A percentile compares a stretch with the other conserved stretches of the same genome.
Evolutionary conservation across 352 stramenopile genomes (phyloP).

Genomic region (Phytophthora melonis): DNA sequence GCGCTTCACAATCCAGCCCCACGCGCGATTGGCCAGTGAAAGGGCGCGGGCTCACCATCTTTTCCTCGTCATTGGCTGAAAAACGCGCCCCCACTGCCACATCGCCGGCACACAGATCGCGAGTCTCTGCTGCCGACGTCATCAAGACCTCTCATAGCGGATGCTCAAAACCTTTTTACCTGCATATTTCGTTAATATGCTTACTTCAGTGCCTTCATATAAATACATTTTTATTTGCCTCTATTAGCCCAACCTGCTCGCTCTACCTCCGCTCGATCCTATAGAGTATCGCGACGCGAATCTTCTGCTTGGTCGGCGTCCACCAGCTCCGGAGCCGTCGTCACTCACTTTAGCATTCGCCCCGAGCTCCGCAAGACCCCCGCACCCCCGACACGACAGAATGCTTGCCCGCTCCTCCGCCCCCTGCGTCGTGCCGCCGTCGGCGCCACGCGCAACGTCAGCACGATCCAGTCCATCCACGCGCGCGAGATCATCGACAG

Average conservation of each 20-base stretch:
- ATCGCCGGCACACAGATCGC: constrained; percentile 28
- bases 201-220: background rate
- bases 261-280: background rate
- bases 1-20: constrained; percentile 13
- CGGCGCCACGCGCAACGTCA: constrained; percentile 49
- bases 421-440: constrained; percentile 25
- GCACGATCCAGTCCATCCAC: constrained; percentile 90
- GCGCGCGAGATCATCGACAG: constrained; percentile 99
- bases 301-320: constrained; percentile 24
- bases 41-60: constrained; percentile 18
- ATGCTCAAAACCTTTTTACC: constrained; percentile 1
- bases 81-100: constrained; percentile 14
- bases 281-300: constrained; percentile 6
- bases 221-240: background rate
- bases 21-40: constrained; percentile 2
- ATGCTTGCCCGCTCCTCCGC: constrained; percentile 34
- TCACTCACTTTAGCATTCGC: constrained; percentile 31
- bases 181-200: background rate
- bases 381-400: background rate
- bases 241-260: background rate
- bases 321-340: constrained; percentile 10
- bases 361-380: constrained; percentile 16
- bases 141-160: background rate
- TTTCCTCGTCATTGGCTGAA: constrained; percentile 28
- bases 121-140: constrained; percentile 11